Conservation (phyloP, 345 rosid genomes). For the Psidium friedrichsthalianum region DNA sequence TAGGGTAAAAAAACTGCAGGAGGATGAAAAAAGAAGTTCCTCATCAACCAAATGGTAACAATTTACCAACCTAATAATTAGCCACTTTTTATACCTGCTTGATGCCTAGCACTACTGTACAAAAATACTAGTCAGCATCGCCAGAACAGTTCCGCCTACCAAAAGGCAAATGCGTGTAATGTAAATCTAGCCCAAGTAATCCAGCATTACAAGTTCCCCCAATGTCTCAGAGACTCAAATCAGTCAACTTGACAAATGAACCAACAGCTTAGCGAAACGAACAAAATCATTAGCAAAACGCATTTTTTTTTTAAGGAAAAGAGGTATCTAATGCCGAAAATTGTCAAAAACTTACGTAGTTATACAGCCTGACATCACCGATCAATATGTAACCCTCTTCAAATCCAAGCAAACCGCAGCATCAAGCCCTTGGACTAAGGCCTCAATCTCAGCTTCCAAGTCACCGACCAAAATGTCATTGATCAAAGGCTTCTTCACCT, state of each 20-base stretch:
- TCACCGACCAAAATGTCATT: constrained; percentile 13
- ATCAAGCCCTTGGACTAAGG: constrained; percentile 50
- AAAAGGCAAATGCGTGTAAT: neutral
- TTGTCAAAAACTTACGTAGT: constrained; percentile 34
- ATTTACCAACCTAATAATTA: neutral
- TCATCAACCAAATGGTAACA: neutral
- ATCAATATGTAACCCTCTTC: constrained; percentile 23
- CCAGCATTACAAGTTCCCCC: neutral
- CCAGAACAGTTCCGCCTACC: neutral
- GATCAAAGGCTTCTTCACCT: constrained; percentile 19
- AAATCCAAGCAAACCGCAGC: constrained; percentile 53
- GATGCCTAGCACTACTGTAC: neutral
- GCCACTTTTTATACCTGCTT: neutral
- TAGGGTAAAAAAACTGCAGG: neutral
- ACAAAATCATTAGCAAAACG: neutral
- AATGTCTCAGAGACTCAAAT: neutral
- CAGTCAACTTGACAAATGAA: neutral
- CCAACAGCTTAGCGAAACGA: neutral
- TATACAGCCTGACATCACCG: constrained; percentile 26
- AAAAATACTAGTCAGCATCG: neutral
- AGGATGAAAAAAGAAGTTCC: neutral
- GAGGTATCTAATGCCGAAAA: neutral
- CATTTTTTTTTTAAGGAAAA: neutral
- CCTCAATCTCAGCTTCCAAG: constrained; percentile 30
- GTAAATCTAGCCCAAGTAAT: neutral